These are phyloP conservation scores for Trichophyton simii DNA, from an alignment of 2,329 filamentous ascomycete genomes.

Conservation along the genomic window DNA sequence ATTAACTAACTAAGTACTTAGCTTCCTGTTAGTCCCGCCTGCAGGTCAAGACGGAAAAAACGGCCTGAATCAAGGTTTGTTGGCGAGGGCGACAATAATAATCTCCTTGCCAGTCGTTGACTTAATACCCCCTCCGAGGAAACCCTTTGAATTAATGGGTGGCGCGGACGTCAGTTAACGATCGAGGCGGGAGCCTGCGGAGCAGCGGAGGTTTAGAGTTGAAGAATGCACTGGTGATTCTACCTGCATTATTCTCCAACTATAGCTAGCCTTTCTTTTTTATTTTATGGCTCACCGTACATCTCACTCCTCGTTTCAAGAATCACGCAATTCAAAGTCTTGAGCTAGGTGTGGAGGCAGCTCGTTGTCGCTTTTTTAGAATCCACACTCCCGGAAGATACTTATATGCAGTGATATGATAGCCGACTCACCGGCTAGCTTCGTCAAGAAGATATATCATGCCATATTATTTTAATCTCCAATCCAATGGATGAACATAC, in stretches of 20 bases:
- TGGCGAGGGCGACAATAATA: too few relatives aligned
- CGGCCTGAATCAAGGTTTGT: not conserved
- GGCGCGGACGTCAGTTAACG: not conserved
- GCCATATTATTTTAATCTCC: not conserved
- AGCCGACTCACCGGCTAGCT: not conserved
- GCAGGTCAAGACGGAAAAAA: not conserved
- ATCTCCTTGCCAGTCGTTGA: too few relatives aligned
- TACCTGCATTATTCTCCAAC: too few relatives aligned
- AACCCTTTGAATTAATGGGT: not conserved
- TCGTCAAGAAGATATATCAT: not conserved
- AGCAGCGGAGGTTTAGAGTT: conserved; percentile 2
- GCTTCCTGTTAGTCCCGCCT: not conserved
- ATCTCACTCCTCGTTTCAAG: not conserved
- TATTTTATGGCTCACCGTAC: not conserved
- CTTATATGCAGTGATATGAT: not conserved
- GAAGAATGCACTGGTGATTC: not conserved
- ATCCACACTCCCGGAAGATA: not conserved
- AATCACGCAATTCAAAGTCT: not conserved
- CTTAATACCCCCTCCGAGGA: not conserved
- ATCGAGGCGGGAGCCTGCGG: not conserved
- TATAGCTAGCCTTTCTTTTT: not conserved
- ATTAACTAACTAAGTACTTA: not conserved
- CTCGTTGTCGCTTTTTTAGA: not conserved
- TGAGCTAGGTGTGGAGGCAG: not conserved
- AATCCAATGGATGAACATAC: too few relatives aligned